Evolutionary conservation across 225 moss, liverwort and hornwort genomes (phyloP).

Genomic region (Takakia lepidozioides): DNA sequence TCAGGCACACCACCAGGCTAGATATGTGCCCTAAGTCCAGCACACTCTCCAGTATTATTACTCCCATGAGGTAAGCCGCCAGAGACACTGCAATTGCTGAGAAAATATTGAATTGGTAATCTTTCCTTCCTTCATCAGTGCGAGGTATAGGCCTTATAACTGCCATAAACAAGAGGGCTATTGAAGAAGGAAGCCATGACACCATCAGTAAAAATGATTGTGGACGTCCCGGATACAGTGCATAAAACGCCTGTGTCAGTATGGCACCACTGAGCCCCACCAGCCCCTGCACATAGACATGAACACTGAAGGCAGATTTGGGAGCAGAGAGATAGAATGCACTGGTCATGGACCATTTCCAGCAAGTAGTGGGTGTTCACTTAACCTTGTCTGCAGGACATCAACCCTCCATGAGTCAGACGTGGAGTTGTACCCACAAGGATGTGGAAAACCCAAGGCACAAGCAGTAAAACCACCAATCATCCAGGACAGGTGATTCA

Average conservation of each 20-base stretch:
- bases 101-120: constrained; percentile 18
- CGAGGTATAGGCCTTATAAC: constrained; percentile 17
- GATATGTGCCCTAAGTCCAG: constrained; percentile 11
- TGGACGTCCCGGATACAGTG: constrained; percentile 29
- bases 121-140: constrained; percentile 7
- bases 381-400: too few species aligned
- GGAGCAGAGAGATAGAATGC: too few species aligned
- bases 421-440: too few species aligned
- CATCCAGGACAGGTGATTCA: too few species aligned
- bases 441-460: too few species aligned
- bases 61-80: constrained; percentile 37
- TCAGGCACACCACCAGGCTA: constrained; percentile 15
- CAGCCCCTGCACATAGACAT: constrained; percentile 29
- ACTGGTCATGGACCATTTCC: too few species aligned
- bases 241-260: constrained; percentile 44
- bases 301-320: too few species aligned
- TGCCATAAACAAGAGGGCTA: constrained; percentile 20
- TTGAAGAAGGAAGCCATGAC: constrained; percentile 46
- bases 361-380: too few species aligned
- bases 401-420: too few species aligned
- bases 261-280: constrained; percentile 59
- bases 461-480: too few species aligned
- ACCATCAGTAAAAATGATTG: constrained; percentile 42
- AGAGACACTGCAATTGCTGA: constrained; percentile 28
- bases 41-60: constrained; percentile 30